phyloP scores from a whole-genome alignment of 129 eudicot genomes.

The Flaveria bidentis region DNA sequence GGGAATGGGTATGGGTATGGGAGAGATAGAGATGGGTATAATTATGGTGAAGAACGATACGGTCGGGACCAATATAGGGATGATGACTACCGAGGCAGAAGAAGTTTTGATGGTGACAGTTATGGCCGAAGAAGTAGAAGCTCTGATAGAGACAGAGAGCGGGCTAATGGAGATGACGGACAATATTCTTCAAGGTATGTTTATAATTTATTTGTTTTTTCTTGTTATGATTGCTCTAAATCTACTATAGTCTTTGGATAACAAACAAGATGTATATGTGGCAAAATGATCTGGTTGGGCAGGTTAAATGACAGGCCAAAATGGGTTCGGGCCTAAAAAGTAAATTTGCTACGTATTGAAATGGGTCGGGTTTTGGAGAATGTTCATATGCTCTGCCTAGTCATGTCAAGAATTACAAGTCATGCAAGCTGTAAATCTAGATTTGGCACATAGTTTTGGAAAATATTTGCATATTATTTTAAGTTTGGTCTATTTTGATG shows the following conservation, averaged over 20 bases:
- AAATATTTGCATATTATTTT: not conserved
- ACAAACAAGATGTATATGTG: not conserved
- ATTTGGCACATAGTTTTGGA: not conserved
- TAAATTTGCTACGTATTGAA: not conserved
- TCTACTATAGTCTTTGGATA: not conserved
- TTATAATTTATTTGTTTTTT: not conserved
- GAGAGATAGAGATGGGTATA: conserved; percentile 68
- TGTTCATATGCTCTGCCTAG: not conserved
- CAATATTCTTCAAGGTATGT: conserved; percentile 79
- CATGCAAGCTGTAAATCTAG: not conserved
- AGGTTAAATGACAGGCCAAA: not conserved
- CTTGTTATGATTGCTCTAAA: not conserved
- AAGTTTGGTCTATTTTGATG: not conserved
- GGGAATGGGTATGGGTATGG: conserved; percentile 87
- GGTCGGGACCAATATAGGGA: conserved; percentile 66
- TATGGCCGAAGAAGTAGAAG: conserved; percentile 80
- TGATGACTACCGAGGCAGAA: conserved; percentile 84
- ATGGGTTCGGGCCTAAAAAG: not conserved
- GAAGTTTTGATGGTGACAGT: conserved; percentile 62
- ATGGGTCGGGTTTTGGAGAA: not conserved
- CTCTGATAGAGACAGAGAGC: conserved; percentile 73
- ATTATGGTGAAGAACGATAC: conserved; percentile 62
- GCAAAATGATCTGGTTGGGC: conserved; percentile 3
- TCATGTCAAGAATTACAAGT: not conserved
- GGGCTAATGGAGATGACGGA: conserved; percentile 73